These are phyloP conservation scores for Amanita molliuscula DNA, from an alignment of 768 basidiomycete genomes.

Conservation along the genomic window DNA sequence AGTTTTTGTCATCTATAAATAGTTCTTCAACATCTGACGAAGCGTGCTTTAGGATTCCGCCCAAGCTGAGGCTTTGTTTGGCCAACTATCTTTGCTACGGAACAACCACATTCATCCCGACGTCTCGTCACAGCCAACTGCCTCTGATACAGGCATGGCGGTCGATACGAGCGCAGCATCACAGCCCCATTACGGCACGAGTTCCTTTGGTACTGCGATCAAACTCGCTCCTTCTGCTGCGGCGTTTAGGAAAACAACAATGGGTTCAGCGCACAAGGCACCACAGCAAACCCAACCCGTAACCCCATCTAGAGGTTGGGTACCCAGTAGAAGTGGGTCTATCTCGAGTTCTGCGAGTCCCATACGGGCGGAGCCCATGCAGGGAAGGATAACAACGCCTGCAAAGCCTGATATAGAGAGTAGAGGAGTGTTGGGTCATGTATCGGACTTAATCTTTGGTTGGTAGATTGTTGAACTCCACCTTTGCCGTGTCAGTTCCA, in stretches of 20 bases:
- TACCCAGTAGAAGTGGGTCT: neutral
- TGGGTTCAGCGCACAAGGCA: constrained; percentile 8
- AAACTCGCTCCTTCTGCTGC: constrained; percentile 62
- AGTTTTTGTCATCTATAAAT: constrained; percentile 18
- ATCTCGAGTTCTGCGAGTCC: neutral
- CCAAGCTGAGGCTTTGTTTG: constrained; percentile 45
- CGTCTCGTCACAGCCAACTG: constrained; percentile 9
- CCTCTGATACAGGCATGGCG: constrained; percentile 31
- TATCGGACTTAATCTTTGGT: constrained; percentile 74
- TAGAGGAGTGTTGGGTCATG: constrained; percentile 61
- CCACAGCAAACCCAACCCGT: constrained; percentile 3
- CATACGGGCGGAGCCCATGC: neutral
- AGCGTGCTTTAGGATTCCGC: constrained; percentile 41
- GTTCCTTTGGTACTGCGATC: constrained; percentile 56
- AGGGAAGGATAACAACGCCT: neutral
- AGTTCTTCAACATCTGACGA: constrained; percentile 4
- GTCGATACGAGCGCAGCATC: constrained; percentile 26
- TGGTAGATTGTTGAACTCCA: constrained; percentile 33
- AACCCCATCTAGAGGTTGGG: constrained; percentile 5
- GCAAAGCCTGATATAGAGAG: constrained; percentile 16
- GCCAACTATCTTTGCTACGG: constrained; percentile 20
- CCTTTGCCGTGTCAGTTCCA: no score
- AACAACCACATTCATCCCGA: constrained; percentile 11
- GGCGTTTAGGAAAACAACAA: constrained; percentile 49
- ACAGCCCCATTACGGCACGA: constrained; percentile 9